phyloP scores from a whole-genome alignment of 345 rosid genomes.

The Lepidium sativum region DNA sequence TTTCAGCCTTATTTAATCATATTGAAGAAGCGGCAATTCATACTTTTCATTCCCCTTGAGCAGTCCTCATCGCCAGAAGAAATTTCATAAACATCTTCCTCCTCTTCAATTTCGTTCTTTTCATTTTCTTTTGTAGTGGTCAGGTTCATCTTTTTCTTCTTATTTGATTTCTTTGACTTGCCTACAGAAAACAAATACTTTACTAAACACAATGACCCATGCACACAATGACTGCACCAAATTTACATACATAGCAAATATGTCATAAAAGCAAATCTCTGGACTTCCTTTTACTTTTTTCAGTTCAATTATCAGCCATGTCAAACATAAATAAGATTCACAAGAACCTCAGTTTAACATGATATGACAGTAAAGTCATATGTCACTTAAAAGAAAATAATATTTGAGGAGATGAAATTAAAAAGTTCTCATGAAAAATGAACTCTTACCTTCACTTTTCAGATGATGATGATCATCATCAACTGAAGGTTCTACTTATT shows the following conservation, averaged over 20 bases:
- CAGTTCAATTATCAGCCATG: background rate
- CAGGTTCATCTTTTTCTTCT: slow-evolving; percentile 19
- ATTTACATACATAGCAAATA: background rate
- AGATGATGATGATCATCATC: slow-evolving; percentile 11
- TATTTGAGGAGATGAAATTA: background rate
- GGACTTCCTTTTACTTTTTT: slow-evolving; percentile 13
- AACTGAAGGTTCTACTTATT: background rate
- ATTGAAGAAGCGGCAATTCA: slow-evolving; percentile 1
- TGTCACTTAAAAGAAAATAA: background rate
- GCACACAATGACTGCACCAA: background rate
- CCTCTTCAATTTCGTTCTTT: slow-evolving; percentile 16
- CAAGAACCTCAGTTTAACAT: background rate
- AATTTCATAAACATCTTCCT: slow-evolving; percentile 43
- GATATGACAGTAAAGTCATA: background rate
- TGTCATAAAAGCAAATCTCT: background rate
- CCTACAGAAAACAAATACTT: slow-evolving; percentile 9
- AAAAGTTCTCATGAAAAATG: background rate
- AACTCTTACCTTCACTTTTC: slow-evolving; percentile 5
- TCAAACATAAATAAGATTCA: background rate
- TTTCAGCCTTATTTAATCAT: background rate
- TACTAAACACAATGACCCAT: too few species aligned
- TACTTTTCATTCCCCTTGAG: slow-evolving; percentile 78
- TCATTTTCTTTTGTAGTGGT: slow-evolving; percentile 1
- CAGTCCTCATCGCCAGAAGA: slow-evolving; percentile 70
- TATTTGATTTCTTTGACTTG: slow-evolving; percentile 22